These are phyloP conservation scores for Chaetomiaceae sp. DNA, from an alignment of 2,329 filamentous ascomycete species.

Conservation along the genomic window DNA sequence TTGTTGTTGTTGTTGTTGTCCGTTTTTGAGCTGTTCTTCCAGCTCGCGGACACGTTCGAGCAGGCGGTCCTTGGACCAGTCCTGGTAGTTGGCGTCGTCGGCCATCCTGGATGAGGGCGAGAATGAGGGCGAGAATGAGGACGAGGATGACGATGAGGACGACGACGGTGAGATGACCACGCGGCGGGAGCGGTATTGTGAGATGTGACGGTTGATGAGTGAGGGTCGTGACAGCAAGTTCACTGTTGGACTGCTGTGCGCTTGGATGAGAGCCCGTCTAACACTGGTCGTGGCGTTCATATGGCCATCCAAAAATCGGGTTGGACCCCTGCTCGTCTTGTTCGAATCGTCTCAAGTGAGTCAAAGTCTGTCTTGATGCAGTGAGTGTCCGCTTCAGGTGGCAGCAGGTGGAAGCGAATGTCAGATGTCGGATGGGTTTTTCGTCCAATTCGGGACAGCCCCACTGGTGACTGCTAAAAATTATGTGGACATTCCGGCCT, in stretches of 20 bases:
- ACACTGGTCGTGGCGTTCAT: slow-evolving; percentile 7
- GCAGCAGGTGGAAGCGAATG: slow-evolving; percentile 8
- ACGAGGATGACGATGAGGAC: not conserved
- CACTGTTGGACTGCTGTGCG: not conserved
- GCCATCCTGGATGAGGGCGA: slow-evolving; percentile 1
- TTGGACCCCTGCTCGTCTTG: not conserved
- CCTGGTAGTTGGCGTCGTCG: slow-evolving; percentile 45
- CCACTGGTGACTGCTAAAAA: not conserved
- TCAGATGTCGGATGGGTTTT: not conserved
- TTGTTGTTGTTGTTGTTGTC: not conserved
- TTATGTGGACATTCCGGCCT: not conserved
- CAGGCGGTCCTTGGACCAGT: slow-evolving; percentile 64
- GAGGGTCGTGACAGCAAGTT: slow-evolving; percentile 1
- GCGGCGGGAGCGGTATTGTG: too few species aligned
- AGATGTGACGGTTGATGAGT: too few species aligned
- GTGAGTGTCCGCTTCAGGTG: slow-evolving; percentile 4
- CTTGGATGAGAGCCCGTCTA: slow-evolving; percentile 7
- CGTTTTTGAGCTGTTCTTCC: slow-evolving; percentile 55
- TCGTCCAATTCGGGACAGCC: not conserved
- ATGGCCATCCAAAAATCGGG: slow-evolving; percentile 2
- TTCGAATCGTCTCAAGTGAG: not conserved
- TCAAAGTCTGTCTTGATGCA: not conserved
- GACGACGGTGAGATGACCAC: too few species aligned
- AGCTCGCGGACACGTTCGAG: slow-evolving; percentile 63
- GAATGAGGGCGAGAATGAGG: not conserved